Percentiles rank a stretch among this genome's conserved stretches.
phyloP scores from a whole-genome alignment of 2,329 filamentous ascomycete genomes.

The Colletotrichum zoysiae region DNA sequence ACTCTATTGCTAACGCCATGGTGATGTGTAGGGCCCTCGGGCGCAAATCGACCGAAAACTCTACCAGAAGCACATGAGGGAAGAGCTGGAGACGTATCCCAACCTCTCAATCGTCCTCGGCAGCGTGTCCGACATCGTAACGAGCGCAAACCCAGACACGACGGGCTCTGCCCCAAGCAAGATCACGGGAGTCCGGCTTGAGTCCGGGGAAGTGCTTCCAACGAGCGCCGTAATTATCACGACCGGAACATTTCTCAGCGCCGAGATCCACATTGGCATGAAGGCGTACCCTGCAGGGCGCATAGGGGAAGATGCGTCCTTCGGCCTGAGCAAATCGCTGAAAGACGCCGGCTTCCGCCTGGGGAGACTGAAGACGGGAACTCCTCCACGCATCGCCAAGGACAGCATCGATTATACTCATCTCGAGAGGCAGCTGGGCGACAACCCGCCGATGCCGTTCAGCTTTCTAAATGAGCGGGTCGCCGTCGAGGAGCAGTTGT shows the following conservation, averaged over 20 bases:
- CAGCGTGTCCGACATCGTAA: conserved; percentile 92
- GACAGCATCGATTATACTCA: conserved; percentile 83
- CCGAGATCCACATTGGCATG: conserved; percentile 95
- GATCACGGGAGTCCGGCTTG: conserved; percentile 84
- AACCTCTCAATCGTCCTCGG: conserved; percentile 86
- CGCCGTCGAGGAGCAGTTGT: conserved; percentile 82
- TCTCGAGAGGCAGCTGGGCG: conserved; percentile 81
- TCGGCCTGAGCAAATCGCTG: conserved; percentile 91
- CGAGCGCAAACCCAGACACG: conserved; percentile 68
- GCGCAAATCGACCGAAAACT: conserved; percentile 94
- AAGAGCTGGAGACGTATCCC: conserved; percentile 82
- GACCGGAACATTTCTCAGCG: conserved; percentile 93
- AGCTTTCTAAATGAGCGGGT: conserved; percentile 89
- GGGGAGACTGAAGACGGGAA: conserved; percentile 94
- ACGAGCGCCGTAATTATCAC: conserved; percentile 91
- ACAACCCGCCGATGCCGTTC: conserved; percentile 89
- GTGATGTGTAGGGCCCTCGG: conserved; percentile 74
- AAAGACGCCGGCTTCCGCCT: conserved; percentile 89
- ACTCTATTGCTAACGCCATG: neutral
- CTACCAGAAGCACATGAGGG: conserved; percentile 91
- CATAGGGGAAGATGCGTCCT: conserved; percentile 94
- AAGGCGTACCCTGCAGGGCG: conserved; percentile 87
- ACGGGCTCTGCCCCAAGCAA: conserved; percentile 58
- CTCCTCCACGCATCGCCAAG: conserved; percentile 86
- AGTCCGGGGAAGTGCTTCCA: conserved; percentile 86